A percentile compares a stretch with the other conserved stretches of the same genome.
Conservation (phyloP, 1,139 yeast genomes). For the Lodderomyces elongisporus region DNA sequence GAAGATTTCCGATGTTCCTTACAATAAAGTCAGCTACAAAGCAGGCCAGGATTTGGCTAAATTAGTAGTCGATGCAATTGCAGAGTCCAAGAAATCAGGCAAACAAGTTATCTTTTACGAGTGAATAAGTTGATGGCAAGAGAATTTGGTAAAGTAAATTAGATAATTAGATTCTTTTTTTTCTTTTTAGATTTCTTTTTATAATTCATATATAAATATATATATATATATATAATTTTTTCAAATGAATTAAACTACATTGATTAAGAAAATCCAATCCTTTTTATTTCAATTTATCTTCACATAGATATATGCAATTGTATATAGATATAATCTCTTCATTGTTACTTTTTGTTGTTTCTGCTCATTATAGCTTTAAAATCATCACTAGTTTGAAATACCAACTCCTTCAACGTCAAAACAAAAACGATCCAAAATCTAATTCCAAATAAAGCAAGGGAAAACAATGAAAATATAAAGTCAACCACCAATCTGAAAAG, state of each 20-base stretch:
- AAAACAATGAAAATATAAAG: conserved; percentile 1
- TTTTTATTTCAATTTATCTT: too few relatives aligned
- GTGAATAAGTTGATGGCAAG: too few relatives aligned
- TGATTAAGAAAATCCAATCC: too few relatives aligned
- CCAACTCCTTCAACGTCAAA: conserved; percentile 2
- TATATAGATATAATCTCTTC: too few relatives aligned
- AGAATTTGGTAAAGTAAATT: not conserved
- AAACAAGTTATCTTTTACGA: conserved; percentile 31
- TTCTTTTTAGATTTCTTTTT: not conserved
- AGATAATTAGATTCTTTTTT: conserved; percentile 1
- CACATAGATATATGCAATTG: too few relatives aligned
- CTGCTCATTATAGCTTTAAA: not conserved
- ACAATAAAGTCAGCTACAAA: conserved; percentile 32
- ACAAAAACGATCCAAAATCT: conserved; percentile 1
- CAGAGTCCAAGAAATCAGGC: conserved; percentile 24
- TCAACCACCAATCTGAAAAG: conserved; percentile 1
- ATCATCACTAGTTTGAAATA: conserved; percentile 1
- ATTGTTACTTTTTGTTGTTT: not conserved
- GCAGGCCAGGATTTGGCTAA: conserved; percentile 26
- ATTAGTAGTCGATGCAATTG: conserved; percentile 45
- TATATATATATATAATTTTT: too few relatives aligned
- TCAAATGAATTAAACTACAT: too few relatives aligned
- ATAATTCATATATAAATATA: too few relatives aligned
- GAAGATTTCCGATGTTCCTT: conserved; percentile 50
- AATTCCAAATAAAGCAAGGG: not conserved